phyloP scores from a whole-genome alignment of 31 red algal genomes.

The Asparagopsis taxiformis region DNA sequence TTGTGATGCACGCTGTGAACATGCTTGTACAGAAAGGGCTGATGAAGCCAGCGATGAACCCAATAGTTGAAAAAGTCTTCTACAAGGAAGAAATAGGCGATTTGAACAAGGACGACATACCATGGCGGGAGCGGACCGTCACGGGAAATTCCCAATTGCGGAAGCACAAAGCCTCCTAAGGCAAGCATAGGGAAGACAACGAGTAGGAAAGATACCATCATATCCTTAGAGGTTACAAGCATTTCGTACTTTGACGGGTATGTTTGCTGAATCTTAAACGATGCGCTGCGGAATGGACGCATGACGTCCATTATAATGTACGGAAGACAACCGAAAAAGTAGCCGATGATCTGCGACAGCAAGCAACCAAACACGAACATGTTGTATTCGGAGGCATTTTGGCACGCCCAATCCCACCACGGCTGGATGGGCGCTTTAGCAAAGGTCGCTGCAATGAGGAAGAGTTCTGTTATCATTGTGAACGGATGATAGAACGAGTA shows the following conservation, averaged over 20 bases:
- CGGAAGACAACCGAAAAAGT: conserved; percentile 78
- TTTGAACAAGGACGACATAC: conserved; percentile 53
- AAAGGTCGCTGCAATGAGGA: conserved; percentile 9
- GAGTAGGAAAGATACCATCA: conserved; percentile 60
- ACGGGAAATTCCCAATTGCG: conserved; percentile 32
- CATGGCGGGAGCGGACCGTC: conserved; percentile 34
- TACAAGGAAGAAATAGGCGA: conserved; percentile 82
- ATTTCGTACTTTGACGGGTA: conserved; percentile 35
- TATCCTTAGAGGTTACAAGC: conserved; percentile 31
- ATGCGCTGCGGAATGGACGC: neutral
- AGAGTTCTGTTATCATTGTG: conserved; percentile 61
- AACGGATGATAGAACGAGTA: no score
- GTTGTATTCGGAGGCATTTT: conserved; percentile 29
- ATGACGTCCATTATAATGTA: conserved; percentile 72
- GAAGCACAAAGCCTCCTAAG: conserved; percentile 44
- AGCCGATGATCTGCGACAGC: conserved; percentile 74
- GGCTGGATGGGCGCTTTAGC: conserved; percentile 5
- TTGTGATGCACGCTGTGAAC: conserved; percentile 90
- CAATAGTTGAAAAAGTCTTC: conserved; percentile 99
- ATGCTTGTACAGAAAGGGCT: conserved; percentile 75
- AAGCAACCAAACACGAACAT: conserved; percentile 80
- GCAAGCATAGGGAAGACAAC: conserved; percentile 77
- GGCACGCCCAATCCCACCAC: conserved; percentile 49
- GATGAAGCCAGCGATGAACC: conserved; percentile 93
- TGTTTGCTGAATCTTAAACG: conserved; percentile 66